A percentile compares a stretch with the other conserved stretches of the same genome.
These are phyloP conservation scores for Neurospora sp. DNA, from an alignment of 2,329 filamentous ascomycete species.

Conservation along the genomic window DNA sequence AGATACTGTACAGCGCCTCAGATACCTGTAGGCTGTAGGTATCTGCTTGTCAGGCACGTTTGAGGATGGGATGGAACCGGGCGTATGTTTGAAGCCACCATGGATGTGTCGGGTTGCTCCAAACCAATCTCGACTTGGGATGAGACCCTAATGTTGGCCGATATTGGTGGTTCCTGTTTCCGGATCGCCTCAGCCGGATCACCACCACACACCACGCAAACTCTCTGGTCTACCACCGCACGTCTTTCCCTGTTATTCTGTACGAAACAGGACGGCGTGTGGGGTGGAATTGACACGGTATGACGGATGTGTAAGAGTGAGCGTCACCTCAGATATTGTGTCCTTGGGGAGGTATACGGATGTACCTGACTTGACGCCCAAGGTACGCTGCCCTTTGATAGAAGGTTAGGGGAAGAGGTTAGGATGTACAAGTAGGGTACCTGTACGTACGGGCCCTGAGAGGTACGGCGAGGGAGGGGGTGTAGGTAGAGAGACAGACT, in stretches of 20 bases:
- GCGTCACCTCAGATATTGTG: background rate
- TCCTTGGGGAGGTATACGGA: background rate
- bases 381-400: background rate
- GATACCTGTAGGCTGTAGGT: background rate
- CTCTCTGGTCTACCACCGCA: background rate
- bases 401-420: background rate
- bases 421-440: background rate
- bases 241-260: background rate
- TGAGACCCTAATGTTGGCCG: background rate
- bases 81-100: background rate
- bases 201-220: background rate
- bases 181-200: background rate
- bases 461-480: background rate
- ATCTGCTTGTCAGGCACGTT: background rate
- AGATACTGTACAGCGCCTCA: background rate
- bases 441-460: background rate
- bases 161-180: background rate
- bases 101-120: background rate
- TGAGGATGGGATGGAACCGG: background rate
- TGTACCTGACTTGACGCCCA: background rate
- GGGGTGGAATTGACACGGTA: background rate
- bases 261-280: background rate
- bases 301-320: background rate
- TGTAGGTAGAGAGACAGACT: slow-evolving; percentile 8
- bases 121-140: background rate